These are phyloP conservation scores for Komagataella mondaviorum DNA, from an alignment of 805 yeast species.

Conservation along the genomic window DNA sequence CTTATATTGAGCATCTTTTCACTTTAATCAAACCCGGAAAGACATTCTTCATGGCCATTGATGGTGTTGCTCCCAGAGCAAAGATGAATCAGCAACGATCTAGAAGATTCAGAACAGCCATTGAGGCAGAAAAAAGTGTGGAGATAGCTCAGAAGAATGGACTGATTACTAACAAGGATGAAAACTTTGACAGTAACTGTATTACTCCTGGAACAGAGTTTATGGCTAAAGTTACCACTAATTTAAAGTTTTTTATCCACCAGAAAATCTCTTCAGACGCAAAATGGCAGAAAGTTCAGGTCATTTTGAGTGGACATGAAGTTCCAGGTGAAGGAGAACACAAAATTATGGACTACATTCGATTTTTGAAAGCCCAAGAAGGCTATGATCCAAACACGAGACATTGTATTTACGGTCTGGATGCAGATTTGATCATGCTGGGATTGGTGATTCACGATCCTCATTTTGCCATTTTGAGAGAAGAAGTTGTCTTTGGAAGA, in stretches of 20 bases:
- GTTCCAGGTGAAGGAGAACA: slow-evolving; percentile 99
- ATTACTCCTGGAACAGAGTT: slow-evolving; percentile 97
- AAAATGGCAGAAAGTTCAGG: slow-evolving; percentile 68
- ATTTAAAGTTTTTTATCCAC: slow-evolving; percentile 77
- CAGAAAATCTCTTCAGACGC: slow-evolving; percentile 79
- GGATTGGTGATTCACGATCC: slow-evolving; percentile 90
- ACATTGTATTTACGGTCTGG: slow-evolving; percentile 92
- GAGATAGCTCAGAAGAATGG: slow-evolving; percentile 66
- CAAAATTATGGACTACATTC: slow-evolving; percentile 86
- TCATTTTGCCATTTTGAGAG: slow-evolving; percentile 89
- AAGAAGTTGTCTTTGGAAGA: slow-evolving; percentile 81
- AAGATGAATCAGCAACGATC: slow-evolving; percentile 97
- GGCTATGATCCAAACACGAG: slow-evolving; percentile 69
- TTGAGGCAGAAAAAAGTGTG: slow-evolving; percentile 76
- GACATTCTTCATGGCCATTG: slow-evolving; percentile 91
- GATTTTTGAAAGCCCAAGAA: slow-evolving; percentile 62
- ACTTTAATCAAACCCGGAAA: slow-evolving; percentile 77
- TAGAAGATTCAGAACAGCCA: slow-evolving; percentile 87
- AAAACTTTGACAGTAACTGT: slow-evolving; percentile 81
- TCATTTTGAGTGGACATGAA: slow-evolving; percentile 83
- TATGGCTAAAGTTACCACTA: slow-evolving; percentile 77
- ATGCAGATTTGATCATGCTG: slow-evolving; percentile 91
- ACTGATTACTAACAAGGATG: slow-evolving; percentile 63
- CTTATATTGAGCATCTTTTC: slow-evolving; percentile 88
- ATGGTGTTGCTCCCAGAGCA: slow-evolving; percentile 98